phyloP scores from a whole-genome alignment of 257 asterid species.

The Ligustrum vulgare region DNA sequence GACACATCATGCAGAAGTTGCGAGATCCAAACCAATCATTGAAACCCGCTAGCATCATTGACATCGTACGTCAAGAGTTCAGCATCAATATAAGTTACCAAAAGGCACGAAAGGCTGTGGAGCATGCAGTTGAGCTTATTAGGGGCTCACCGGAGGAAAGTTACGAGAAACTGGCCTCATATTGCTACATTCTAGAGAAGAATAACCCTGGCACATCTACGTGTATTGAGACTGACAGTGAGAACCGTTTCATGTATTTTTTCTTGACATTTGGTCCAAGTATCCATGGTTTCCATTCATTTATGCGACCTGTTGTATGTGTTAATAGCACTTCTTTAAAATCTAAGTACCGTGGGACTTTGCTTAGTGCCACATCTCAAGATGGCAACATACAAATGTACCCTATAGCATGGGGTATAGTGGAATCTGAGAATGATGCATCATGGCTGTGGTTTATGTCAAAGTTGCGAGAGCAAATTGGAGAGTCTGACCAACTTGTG shows the following conservation, averaged over 20 bases:
- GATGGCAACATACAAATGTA: neutral
- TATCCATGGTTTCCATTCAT: constrained; percentile 7
- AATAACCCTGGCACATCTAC: neutral
- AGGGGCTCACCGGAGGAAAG: constrained; percentile 3
- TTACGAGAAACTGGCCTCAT: constrained; percentile 1
- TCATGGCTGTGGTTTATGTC: constrained; percentile 4
- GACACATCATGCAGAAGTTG: neutral
- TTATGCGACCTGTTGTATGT: neutral
- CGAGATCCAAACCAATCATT: neutral
- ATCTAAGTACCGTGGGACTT: constrained; percentile 9
- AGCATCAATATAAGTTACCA: neutral
- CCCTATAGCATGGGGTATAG: constrained; percentile 5
- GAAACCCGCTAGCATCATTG: constrained; percentile 5
- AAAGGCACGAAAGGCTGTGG: neutral
- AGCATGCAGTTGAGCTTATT: neutral
- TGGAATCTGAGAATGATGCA: constrained; percentile 2
- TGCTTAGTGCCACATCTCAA: neutral
- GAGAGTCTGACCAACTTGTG: neutral
- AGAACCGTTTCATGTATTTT: neutral
- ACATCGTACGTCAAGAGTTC: neutral
- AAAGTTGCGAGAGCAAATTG: neutral
- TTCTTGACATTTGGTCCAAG: constrained; percentile 4
- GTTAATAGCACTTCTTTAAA: neutral
- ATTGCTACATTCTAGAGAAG: constrained; percentile 2
- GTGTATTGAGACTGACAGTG: neutral